Conservation (phyloP, 306 rosid species). For the Quercus aquifolioides region DNA sequence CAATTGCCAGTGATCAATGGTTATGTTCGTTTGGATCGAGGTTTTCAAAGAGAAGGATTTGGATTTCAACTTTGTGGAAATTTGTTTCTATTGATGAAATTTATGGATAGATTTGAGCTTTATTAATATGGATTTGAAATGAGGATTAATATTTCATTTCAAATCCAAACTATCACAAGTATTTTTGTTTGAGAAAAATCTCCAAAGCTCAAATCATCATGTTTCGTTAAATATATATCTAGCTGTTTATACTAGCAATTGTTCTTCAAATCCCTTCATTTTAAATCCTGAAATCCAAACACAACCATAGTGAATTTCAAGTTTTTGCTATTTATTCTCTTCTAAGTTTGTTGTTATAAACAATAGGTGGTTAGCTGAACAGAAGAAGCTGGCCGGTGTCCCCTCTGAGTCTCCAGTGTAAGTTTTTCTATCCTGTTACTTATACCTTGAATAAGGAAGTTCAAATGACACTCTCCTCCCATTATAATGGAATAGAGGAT, state of each 20-base stretch:
- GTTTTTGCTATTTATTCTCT: neutral
- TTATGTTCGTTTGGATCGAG: neutral
- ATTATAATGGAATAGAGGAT: neutral
- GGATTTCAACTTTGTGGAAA: too few species aligned
- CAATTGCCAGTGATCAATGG: neutral
- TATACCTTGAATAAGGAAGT: neutral
- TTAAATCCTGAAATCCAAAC: neutral
- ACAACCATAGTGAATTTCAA: neutral
- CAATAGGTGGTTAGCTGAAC: constrained; percentile 83
- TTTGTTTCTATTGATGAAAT: too few species aligned
- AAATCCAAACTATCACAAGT: too few species aligned
- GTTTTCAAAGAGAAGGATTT: too few species aligned
- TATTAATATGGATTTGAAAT: too few species aligned
- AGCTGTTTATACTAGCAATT: too few species aligned
- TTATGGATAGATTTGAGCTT: too few species aligned
- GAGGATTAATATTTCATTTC: neutral
- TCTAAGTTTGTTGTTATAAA: neutral
- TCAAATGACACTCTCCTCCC: neutral
- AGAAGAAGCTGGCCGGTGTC: constrained; percentile 83
- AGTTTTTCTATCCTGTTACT: constrained; percentile 28
- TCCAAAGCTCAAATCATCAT: too few species aligned
- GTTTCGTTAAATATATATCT: too few species aligned
- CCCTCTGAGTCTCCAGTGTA: constrained; percentile 90
- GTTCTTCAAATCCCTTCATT: too few species aligned
- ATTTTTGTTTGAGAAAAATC: too few species aligned